These are phyloP conservation scores for Hymenotorrendiella dingleyae DNA, from an alignment of 2,329 filamentous ascomycete species.

Conservation along the genomic window DNA sequence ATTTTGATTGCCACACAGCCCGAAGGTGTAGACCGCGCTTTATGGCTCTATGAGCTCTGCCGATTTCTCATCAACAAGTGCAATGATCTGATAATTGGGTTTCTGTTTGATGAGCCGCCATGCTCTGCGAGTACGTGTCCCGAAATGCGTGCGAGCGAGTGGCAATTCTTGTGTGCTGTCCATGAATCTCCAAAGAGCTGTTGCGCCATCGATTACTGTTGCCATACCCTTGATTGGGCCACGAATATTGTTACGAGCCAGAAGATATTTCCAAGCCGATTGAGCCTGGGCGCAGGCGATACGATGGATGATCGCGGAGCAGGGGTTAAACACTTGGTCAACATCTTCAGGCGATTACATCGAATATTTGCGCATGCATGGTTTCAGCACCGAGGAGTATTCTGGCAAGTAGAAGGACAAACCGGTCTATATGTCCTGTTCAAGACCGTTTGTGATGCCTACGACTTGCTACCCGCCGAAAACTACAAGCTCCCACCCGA, in stretches of 20 bases:
- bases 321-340: slow-evolving; percentile 79
- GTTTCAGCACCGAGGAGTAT: slow-evolving; percentile 94
- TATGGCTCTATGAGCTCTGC: slow-evolving; percentile 98
- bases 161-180: slow-evolving; percentile 97
- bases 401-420: slow-evolving; percentile 86
- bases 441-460: slow-evolving; percentile 92
- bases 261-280: slow-evolving; percentile 86
- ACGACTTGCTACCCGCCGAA: slow-evolving; percentile 82
- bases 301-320: slow-evolving; percentile 53
- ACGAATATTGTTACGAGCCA: slow-evolving; percentile 89
- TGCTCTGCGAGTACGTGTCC: slow-evolving; percentile 87
- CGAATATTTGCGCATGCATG: slow-evolving; percentile 97
- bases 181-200: slow-evolving; percentile 95
- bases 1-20: slow-evolving; percentile 73
- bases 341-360: slow-evolving; percentile 90
- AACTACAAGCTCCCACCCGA: slow-evolving; percentile 94
- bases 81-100: slow-evolving; percentile 85
- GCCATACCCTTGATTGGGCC: slow-evolving; percentile 96
- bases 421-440: slow-evolving; percentile 95
- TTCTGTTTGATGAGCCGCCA: slow-evolving; percentile 84
- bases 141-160: slow-evolving; percentile 97
- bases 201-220: slow-evolving; percentile 98
- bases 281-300: slow-evolving; percentile 32
- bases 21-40: slow-evolving; percentile 71
- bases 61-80: slow-evolving; percentile 93